Evolutionary conservation across 257 asterid species (phyloP), one percentile per base, ranked within the genome.

Genomic region (Gynochthodes officinalis): DNA sequence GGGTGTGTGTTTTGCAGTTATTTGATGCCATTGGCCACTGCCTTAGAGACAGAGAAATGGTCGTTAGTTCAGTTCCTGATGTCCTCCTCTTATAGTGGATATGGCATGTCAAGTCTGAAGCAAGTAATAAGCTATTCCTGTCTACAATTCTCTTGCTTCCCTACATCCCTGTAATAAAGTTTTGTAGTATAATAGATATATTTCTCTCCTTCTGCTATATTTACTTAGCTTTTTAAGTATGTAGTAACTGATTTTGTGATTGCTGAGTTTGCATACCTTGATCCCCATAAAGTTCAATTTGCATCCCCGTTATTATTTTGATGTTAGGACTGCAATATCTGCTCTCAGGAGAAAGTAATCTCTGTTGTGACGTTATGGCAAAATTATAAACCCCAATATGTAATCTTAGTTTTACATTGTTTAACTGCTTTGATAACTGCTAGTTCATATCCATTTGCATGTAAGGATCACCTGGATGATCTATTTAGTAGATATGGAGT

Each of bases 11-110:
- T 74, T 84, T 86, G 58, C 91, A 95, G 98, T 44, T 95, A 95
- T 77, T 75, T 95, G 88, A 93, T 92, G 83, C 95, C 98, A 61
- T 66, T 95, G 78, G 98, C 99, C 42, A 84, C 85, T 77, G 96
- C 96, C 67, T 75, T 95, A 83, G 98, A 92, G 70, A 92, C 82
- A 83, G 99, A 95, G 88, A 88, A 71, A 61, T 92, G 99, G 98
- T 95, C 99, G 8, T 73, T 95, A 59, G 97, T 92, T 69, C 99
- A 95, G 69, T 90, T 95, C 83, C 94, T 95, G 21, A 83, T 92
- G 76, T 86, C 99, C 5, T 95, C 99, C 54, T 95, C 98, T 2
- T 95, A 92, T 76, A 87, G 86, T 79, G 99, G 98, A 79, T 95
- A 90, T 40, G 98, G 98, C 78, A 75, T 85, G 79, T 95, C 99